Conservation (phyloP, 164 flowering plant genomes). For the Echeveria elegans region DNA sequence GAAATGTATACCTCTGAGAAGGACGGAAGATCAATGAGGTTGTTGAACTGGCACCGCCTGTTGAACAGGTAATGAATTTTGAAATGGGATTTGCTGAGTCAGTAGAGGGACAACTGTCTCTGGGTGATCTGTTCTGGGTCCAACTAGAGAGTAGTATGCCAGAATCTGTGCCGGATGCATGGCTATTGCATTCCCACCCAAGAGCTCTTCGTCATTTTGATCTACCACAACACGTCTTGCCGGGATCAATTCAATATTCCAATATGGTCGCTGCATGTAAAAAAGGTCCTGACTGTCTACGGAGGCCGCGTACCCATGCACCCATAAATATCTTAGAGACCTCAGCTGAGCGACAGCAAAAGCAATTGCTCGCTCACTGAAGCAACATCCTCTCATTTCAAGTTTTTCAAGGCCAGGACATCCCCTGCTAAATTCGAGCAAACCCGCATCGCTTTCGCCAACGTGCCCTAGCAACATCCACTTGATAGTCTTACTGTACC, state of each 20-base stretch:
- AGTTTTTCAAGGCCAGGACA: conserved; percentile 82
- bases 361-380: conserved; percentile 76
- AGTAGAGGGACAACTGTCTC: conserved; percentile 49
- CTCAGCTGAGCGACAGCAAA: conserved; percentile 39
- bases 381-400: conserved; percentile 82
- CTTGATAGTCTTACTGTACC: conserved; percentile 58
- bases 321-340: conserved; percentile 83
- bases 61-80: background rate
- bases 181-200: conserved; percentile 12
- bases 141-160: conserved; percentile 90
- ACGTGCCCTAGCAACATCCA: conserved; percentile 92
- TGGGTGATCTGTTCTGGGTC: conserved; percentile 74
- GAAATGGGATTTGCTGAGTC: conserved; percentile 12
- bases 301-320: conserved; percentile 69
- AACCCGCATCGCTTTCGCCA: conserved; percentile 72
- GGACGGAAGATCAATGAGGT: background rate
- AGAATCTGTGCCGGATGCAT: conserved; percentile 82
- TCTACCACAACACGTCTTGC: conserved; percentile 21
- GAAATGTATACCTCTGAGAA: conserved; percentile 25
- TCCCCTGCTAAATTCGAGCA: conserved; percentile 65
- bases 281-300: conserved; percentile 40
- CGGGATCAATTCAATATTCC: conserved; percentile 89
- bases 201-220: conserved; percentile 13
- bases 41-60: background rate
- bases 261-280: conserved; percentile 67